phyloP scores from a whole-genome alignment of 208 protist species.

The Acanthamoeba culbertsoni region DNA sequence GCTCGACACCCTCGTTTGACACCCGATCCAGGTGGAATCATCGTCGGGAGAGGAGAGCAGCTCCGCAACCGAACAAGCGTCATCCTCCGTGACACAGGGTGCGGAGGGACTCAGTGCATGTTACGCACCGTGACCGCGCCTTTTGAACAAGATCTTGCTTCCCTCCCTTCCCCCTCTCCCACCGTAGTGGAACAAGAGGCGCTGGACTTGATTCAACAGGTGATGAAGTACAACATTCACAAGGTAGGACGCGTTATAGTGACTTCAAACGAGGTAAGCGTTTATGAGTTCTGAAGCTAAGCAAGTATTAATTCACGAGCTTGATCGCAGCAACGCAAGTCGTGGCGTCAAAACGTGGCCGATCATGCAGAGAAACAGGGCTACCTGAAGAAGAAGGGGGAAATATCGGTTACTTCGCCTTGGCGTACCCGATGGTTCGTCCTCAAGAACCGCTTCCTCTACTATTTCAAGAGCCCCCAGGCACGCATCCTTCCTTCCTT shows the following conservation, averaged over 20 bases:
- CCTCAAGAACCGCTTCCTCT: slow-evolving; percentile 39
- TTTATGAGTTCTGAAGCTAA: too few species aligned
- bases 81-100: not conserved
- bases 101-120: too few species aligned
- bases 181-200: not conserved
- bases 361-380: not conserved
- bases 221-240: slow-evolving; percentile 32
- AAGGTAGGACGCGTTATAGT: not conserved
- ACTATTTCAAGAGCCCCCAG: slow-evolving; percentile 21
- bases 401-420: not conserved
- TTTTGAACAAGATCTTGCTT: not conserved
- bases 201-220: not conserved
- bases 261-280: not conserved
- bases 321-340: not conserved
- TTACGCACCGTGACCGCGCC: too few species aligned
- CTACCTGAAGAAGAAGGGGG: slow-evolving; percentile 23
- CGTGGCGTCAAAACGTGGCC: not conserved
- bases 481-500: not conserved
- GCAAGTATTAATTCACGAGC: too few species aligned
- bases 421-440: slow-evolving; percentile 31
- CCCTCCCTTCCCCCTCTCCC: not conserved
- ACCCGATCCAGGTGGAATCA: not conserved
- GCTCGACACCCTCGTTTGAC: not conserved
- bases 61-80: not conserved
- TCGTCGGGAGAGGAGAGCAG: not conserved